phyloP scores from a whole-genome alignment of 2,329 filamentous ascomycete species.

The Aspergillus nomiae region DNA sequence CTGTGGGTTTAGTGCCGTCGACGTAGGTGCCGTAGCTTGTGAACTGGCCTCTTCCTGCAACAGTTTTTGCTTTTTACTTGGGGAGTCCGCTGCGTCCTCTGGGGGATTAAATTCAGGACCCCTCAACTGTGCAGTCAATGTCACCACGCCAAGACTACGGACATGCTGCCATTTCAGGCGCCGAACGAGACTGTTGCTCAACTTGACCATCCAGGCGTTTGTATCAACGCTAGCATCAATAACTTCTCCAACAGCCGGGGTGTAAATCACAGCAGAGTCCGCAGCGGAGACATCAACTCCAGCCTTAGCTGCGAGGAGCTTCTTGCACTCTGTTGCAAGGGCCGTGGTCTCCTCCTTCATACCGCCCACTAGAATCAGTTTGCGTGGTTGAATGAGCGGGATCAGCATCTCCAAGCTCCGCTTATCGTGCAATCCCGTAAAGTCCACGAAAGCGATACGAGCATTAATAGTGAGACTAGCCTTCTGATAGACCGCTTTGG shows the following conservation, averaged over 20 bases:
- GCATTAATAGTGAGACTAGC: slow-evolving; percentile 69
- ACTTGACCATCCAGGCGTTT: slow-evolving; percentile 93
- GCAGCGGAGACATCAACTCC: slow-evolving; percentile 44
- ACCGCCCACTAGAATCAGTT: slow-evolving; percentile 89
- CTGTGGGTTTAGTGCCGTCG: slow-evolving; percentile 22
- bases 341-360: slow-evolving; percentile 74
- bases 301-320: slow-evolving; percentile 56
- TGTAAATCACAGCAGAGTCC: slow-evolving; percentile 72
- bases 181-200: slow-evolving; percentile 81
- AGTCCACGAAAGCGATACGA: slow-evolving; percentile 85
- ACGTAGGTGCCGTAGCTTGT: slow-evolving; percentile 23
- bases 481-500: slow-evolving; percentile 69
- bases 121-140: slow-evolving; percentile 76
- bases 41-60: slow-evolving; percentile 48
- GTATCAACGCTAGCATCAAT: slow-evolving; percentile 95
- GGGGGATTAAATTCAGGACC: slow-evolving; percentile 41
- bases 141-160: slow-evolving; percentile 84
- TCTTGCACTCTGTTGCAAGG: slow-evolving; percentile 78
- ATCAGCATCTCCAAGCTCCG: slow-evolving; percentile 93
- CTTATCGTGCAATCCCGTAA: slow-evolving; percentile 88
- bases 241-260: slow-evolving; percentile 70
- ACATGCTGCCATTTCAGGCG: slow-evolving; percentile 94
- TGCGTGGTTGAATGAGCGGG: slow-evolving; percentile 88
- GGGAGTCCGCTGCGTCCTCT: slow-evolving; percentile 41
- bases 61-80: slow-evolving; percentile 56